Base-by-base conservation (phyloP, 257 asterid genomes). In the Plectranthus barbatus region DNA sequence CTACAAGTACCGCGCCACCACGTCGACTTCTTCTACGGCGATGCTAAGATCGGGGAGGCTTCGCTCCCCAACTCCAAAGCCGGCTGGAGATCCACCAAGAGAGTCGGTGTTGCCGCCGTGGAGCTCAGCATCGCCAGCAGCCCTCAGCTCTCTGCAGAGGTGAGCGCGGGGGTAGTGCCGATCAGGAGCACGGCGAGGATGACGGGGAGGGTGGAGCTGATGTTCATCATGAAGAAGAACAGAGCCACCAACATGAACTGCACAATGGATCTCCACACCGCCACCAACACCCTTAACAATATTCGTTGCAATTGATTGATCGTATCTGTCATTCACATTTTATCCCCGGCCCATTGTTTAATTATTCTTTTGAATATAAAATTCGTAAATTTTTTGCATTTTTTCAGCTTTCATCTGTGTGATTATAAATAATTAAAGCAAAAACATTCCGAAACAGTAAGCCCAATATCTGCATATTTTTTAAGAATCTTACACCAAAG, bases 181-280 rank as follows among this genome's bases (percentile, higher is more conserved):
- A 42, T 85, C n/a, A 68, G 34, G 13, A 26, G 75, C 37, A 49
- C 37, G 31, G 68, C 81, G 4, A 56, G 58, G 23, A 17, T 82
- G 68, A 50, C 17, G 13, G 85, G 87, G 15, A 82, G 62, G 37
- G 83, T 76, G 46, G 71, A 56, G 61, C 10, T 82, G 60, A 10
- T 80, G 3, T 49, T 51, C 10, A 54, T 80, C 13, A 53, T 81
- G 61, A 84, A 45, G 80, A 81, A 57, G 82, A 84, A 60, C 11
- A 84, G 51, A 60, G 34, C 65, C 0, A 45, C 77, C n/a, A n/a
- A n/a, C n/a, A n/a, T n/a, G n/a, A n/a, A n/a, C n/a, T n/a, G n/a
- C n/a, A n/a, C n/a, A n/a, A 68, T 72, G 71, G 58, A 63, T 0
- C 39, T 76, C 40, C 66, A 31, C n/a, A 33, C n/a, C 10, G 65